Percentiles rank a stretch among this genome's conserved stretches.
These are phyloP conservation scores for Lagenaria siceraria DNA, from an alignment of 306 rosid species.

Conservation along the genomic window DNA sequence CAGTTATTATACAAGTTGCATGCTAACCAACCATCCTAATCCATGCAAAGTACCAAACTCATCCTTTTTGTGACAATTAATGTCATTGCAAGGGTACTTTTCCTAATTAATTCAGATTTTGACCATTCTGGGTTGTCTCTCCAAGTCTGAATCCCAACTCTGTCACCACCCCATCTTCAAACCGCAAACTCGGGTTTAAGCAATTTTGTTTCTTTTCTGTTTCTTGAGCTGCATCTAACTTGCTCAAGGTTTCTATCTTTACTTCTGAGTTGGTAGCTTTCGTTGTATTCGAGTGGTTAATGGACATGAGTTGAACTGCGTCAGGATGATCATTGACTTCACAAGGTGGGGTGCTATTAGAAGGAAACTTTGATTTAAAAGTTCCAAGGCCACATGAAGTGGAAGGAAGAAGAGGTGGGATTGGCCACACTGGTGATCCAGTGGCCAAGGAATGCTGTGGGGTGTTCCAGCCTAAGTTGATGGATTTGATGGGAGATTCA, in stretches of 20 bases:
- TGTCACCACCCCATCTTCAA: conserved; percentile 10
- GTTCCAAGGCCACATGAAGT: conserved; percentile 42
- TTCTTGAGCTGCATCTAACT: conserved; percentile 23
- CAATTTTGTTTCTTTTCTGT: conserved; percentile 15
- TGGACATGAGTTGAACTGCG: not conserved
- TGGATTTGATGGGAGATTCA: conserved; percentile 32
- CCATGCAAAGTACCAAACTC: not conserved
- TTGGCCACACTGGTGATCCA: conserved; percentile 33
- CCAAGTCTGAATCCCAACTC: conserved; percentile 14
- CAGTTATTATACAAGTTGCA: conserved; percentile 1
- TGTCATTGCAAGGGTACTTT: not conserved
- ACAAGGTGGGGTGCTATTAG: conserved; percentile 6
- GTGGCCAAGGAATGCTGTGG: conserved; percentile 23
- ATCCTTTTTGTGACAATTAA: conserved; percentile 13
- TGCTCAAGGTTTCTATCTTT: conserved; percentile 21
- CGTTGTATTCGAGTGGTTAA: conserved; percentile 12
- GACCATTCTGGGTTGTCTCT: conserved; percentile 17
- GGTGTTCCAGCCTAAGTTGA: conserved; percentile 50
- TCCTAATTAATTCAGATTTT: conserved; percentile 22
- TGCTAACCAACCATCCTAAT: conserved; percentile 6
- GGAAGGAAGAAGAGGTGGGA: conserved; percentile 40
- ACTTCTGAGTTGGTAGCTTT: conserved; percentile 18
- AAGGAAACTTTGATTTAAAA: conserved; percentile 33
- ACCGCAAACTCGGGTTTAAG: conserved; percentile 12
- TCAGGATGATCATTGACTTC: not conserved